Conservation (phyloP, 129 eudicot species). For the Silybum marianum region DNA sequence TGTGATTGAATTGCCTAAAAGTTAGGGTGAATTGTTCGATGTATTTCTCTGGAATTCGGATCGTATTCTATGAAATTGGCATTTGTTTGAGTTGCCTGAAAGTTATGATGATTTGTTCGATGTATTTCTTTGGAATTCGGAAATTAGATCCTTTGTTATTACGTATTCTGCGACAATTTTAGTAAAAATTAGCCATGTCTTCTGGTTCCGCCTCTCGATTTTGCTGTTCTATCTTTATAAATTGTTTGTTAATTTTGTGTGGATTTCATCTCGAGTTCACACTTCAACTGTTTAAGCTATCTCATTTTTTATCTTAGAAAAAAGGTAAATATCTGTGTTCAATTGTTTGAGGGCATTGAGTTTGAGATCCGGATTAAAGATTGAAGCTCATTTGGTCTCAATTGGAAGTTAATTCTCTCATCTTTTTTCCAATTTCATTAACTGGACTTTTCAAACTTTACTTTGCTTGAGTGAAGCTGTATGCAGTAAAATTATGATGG, state of each 20-base stretch:
- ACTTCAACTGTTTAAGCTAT: slow-evolving; percentile 2
- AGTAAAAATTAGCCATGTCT: background rate
- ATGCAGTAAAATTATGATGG: background rate
- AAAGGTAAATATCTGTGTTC: background rate
- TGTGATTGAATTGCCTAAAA: slow-evolving; percentile 15
- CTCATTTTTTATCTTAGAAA: slow-evolving; percentile 10
- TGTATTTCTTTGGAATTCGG: background rate
- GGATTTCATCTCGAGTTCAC: background rate
- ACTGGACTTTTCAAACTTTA: background rate
- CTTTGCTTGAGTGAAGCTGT: slow-evolving; percentile 16
- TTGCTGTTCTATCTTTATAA: background rate
- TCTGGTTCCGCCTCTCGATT: background rate
- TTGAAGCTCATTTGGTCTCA: slow-evolving; percentile 16
- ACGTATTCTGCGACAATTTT: background rate
- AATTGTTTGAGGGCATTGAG: slow-evolving; percentile 3
- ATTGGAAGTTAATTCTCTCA: background rate
- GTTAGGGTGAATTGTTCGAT: background rate
- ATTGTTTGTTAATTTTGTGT: slow-evolving; percentile 4
- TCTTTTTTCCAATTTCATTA: background rate
- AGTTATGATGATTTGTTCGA: background rate
- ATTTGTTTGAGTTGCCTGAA: slow-evolving; percentile 14
- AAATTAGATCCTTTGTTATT: background rate
- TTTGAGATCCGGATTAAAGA: slow-evolving; percentile 5
- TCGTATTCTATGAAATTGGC: background rate
- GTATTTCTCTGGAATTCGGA: background rate